Conservation (phyloP, 2,329 filamentous ascomycete genomes). For the Ophiognomonia clavigignenti-juglandacearum region DNA sequence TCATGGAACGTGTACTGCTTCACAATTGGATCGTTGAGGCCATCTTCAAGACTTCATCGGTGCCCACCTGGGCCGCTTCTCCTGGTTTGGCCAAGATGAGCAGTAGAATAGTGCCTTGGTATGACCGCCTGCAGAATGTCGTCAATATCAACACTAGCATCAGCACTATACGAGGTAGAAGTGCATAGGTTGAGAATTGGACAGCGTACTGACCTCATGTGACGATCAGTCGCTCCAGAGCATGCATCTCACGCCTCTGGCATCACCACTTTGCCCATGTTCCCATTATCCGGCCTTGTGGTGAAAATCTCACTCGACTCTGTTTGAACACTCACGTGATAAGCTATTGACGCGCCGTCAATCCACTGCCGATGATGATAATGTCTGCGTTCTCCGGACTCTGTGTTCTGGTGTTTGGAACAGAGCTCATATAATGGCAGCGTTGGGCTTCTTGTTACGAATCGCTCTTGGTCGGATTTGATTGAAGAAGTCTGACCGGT, state of each 20-base stretch:
- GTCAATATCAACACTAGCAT: too few species aligned
- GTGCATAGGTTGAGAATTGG: not conserved
- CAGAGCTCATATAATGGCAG: too few species aligned
- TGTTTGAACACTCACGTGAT: constrained; percentile 41
- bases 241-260: constrained; percentile 62
- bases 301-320: not conserved
- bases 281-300: constrained; percentile 20
- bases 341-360: constrained; percentile 55
- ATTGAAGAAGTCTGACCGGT: too few species aligned
- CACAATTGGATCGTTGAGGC: constrained; percentile 45
- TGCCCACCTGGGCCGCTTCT: constrained; percentile 40
- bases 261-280: constrained; percentile 54
- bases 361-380: constrained; percentile 63
- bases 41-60: constrained; percentile 43
- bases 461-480: too few species aligned
- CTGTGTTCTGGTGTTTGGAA: too few species aligned
- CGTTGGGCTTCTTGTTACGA: too few species aligned
- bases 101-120: constrained; percentile 41
- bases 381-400: constrained; percentile 51
- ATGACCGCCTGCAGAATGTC: constrained; percentile 39
- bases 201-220: constrained; percentile 28
- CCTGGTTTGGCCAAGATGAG: constrained; percentile 44
- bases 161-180: not conserved
- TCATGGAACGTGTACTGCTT: constrained; percentile 41
- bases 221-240: constrained; percentile 61